phyloP scores from a whole-genome alignment of 441 rosid genomes.

The Gossypium davidsonii region DNA sequence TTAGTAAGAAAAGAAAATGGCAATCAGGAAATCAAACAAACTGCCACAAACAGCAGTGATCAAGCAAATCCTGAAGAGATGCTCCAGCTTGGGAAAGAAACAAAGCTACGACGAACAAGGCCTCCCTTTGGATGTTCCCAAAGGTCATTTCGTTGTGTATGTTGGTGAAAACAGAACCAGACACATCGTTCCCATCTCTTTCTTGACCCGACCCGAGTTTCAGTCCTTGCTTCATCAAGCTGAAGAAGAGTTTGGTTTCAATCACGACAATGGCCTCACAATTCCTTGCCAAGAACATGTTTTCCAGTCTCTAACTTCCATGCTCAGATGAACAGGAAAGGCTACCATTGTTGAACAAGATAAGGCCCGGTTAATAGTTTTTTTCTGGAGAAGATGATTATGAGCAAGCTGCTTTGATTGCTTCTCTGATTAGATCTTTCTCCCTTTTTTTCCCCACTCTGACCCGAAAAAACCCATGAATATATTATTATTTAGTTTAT shows the following conservation, averaged over 20 bases:
- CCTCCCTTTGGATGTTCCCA: conserved; percentile 54
- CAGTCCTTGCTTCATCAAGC: conserved; percentile 54
- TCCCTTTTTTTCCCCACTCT: conserved; percentile 13
- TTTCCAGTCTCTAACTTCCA: conserved; percentile 52
- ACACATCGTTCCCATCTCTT: conserved; percentile 52
- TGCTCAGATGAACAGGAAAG: conserved; percentile 26
- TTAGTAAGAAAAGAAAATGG: conserved; percentile 28
- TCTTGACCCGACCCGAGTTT: conserved; percentile 57
- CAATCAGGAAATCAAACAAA: conserved; percentile 43
- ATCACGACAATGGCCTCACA: conserved; percentile 65
- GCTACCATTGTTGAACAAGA: background rate
- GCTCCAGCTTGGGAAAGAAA: conserved; percentile 58
- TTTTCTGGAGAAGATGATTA: conserved; percentile 15
- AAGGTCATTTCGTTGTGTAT: conserved; percentile 36
- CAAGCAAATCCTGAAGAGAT: conserved; percentile 58
- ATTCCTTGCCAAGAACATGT: conserved; percentile 60
- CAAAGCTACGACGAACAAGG: conserved; percentile 47
- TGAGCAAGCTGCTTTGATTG: conserved; percentile 50
- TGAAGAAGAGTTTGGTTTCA: conserved; percentile 69
- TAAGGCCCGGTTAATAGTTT: background rate
- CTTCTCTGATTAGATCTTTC: conserved; percentile 37
- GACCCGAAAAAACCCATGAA: conserved; percentile 31
- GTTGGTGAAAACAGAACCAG: conserved; percentile 38
- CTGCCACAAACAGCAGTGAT: conserved; percentile 50
- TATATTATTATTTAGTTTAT: conserved; percentile 8